Base-by-base conservation (phyloP, 2,329 filamentous ascomycete genomes). In the Xylariaceae sp. region DNA sequence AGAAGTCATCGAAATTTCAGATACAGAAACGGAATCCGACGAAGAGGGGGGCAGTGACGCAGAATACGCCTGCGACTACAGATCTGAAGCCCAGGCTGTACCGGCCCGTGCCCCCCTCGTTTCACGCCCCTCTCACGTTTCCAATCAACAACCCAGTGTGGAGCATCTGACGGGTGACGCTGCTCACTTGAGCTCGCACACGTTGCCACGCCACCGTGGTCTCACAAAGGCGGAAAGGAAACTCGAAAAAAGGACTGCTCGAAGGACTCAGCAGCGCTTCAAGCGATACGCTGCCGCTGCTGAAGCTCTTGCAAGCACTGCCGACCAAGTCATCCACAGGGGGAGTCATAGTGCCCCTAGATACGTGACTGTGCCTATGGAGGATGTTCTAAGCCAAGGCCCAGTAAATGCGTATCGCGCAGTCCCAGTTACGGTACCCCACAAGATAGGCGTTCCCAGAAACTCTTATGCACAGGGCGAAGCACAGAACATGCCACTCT, bases 1-100 rank as follows among this genome's bases (percentile, higher is more conserved):
- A 35, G 79, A 83, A 58, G 76, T 83, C 9, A 75, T 83, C 37
- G 73, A 82, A 51, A 80, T 83, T 31, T 78, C 76, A n/a, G 75
- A 78, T 50, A 70, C 70, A 4, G 74, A 78, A 52, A 70, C 66
- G 12, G 61, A 61, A 21, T 59, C 57, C 12, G 64, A 62, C 8
- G 57, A 62, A 33, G 60, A 61, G 23, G n/a, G n/a, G n/a, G 48
- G 33, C 34, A 48, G 47, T 38, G 40, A 34, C 36, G 38, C 47
- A 32, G 55, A 59, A 16, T 41, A 42, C 32, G 29, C 33, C 9
- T 33, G 36, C 16, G 31, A 45, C n/a, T 44, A 14, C 30, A 31
- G 26, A 19, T 34, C 40, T 18, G 44, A 40, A 32, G 41, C 40
- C 15, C 40, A 23, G 39, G 28, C 38, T 17, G 31, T 23, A 13